Evolutionary conservation across 140 eudicot genomes (phyloP).

Genomic region (Cichorium intybus): DNA sequence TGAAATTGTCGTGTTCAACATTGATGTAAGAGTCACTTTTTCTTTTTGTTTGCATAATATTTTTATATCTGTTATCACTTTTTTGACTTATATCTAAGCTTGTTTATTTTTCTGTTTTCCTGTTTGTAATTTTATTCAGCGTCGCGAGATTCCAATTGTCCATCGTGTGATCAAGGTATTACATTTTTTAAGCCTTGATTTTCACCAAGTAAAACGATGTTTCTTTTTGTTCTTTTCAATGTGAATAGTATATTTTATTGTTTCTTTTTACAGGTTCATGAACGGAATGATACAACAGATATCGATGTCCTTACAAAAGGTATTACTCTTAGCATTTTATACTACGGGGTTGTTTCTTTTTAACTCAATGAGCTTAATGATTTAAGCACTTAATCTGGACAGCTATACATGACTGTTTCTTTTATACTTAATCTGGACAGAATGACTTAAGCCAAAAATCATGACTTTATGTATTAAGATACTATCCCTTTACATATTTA

Average conservation of each 20-base stretch:
- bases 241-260: neutral
- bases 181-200: constrained; percentile 5
- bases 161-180: constrained; percentile 86
- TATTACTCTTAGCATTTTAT: constrained; percentile 10
- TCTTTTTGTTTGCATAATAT: neutral
- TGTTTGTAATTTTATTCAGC: constrained; percentile 33
- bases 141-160: constrained; percentile 76
- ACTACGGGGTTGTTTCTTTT: too few species aligned
- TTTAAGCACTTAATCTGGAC: too few species aligned
- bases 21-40: constrained; percentile 48
- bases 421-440: too few species aligned
- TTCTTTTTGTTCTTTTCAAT: neutral
- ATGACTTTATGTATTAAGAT: too few species aligned
- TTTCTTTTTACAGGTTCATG: constrained; percentile 51
- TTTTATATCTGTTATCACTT: neutral
- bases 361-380: too few species aligned
- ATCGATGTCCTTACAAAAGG: constrained; percentile 69
- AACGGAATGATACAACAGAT: constrained; percentile 42
- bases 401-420: too few species aligned
- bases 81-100: neutral
- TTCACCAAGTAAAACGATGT: constrained; percentile 10
- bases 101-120: neutral
- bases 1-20: constrained; percentile 66
- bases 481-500: too few species aligned
- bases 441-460: too few species aligned